Base-by-base conservation (phyloP, 2,329 filamentous ascomycete species). In the Stagonosporopsis cucurbitacearum region DNA sequence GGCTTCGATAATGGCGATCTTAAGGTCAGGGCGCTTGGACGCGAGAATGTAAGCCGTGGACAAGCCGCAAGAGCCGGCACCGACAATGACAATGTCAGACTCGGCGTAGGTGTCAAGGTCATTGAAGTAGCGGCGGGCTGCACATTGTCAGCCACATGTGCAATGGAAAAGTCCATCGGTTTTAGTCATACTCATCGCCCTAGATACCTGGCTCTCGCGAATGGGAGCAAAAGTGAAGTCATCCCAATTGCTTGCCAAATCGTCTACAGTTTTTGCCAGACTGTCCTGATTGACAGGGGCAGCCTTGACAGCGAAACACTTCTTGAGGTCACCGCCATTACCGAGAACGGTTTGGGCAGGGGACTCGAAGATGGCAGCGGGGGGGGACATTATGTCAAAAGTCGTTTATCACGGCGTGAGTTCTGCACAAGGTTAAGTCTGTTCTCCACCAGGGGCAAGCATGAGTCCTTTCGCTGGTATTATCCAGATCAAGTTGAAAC, bases 401-500 rank as follows among this genome's bases (percentile, higher is more conserved):
- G 13, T 26, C 42, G 59, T 74, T 74, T 64, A 60, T 72, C 74
- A 63, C 61, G 62, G 65, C 51, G 57, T 62, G 67, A 70, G 69
- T 65, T 63, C 72, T 75, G 56, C 30, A 17, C 65, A 33, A 46
- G 55, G 70, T 75, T 70, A 74, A 71, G 67, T 42, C 25, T 67
- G 62, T 30, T 67, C 67, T 57, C 28, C 9, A 33, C 7, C 30
- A 75, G 79, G 63, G 78, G 80, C 63, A 85, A 85, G 91, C 91
- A 96, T 96, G 92, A 95, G 44, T 96, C 89, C 92, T 96, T 95
- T 92, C 92, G 92, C 92, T 92, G 90, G 91, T 91, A 95, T 95
- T 94, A 94, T 93, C 91, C 90, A 91, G 90, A 93, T 94, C 91
- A 94, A 94, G 90, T 94, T 92, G 81, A 82, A 82, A 88, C 91